These are phyloP conservation scores for Fusarium incarnatum DNA, from an alignment of 2,329 filamentous ascomycete species.

Conservation along the genomic window DNA sequence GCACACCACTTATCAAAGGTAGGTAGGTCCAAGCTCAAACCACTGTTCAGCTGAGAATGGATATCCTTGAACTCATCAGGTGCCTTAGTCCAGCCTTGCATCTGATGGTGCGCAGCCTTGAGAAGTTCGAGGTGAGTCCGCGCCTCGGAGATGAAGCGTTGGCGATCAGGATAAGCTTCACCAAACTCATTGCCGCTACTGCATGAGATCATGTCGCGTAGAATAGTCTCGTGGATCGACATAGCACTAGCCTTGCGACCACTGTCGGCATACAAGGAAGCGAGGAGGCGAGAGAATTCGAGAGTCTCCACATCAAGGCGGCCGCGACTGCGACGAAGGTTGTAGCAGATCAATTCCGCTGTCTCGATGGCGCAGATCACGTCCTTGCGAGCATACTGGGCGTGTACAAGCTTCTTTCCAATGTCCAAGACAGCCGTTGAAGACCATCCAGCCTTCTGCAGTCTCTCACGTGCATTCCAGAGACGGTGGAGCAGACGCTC, in stretches of 20 bases:
- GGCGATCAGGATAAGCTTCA: conserved; percentile 22
- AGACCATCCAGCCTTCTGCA: conserved; percentile 41
- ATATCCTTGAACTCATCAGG: conserved; percentile 35
- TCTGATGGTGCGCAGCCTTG: conserved; percentile 31
- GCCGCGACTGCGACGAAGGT: conserved; percentile 43
- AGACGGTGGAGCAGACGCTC: conserved; percentile 48
- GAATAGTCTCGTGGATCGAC: conserved; percentile 36
- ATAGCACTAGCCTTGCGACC: conserved; percentile 34
- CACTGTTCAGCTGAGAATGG: conserved; percentile 29
- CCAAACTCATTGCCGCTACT: conserved; percentile 15
- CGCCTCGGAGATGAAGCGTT: conserved; percentile 28
- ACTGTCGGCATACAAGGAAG: conserved; percentile 34
- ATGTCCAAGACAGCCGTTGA: conserved; percentile 38
- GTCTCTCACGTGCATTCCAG: conserved; percentile 39
- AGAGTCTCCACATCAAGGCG: conserved; percentile 44
- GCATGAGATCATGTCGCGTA: conserved; percentile 41
- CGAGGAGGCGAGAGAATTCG: conserved; percentile 42
- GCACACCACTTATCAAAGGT: conserved; percentile 40
- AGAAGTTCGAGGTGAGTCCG: conserved; percentile 39
- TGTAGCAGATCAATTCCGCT: conserved; percentile 44
- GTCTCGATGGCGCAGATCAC: conserved; percentile 38
- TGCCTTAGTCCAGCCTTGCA: conserved; percentile 37
- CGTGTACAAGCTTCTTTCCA: conserved; percentile 42
- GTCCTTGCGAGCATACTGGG: conserved; percentile 32
- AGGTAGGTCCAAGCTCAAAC: conserved; percentile 31